Base-by-base conservation (phyloP, 1,284 basidiomycete species). In the Marasmius fiardii region DNA sequence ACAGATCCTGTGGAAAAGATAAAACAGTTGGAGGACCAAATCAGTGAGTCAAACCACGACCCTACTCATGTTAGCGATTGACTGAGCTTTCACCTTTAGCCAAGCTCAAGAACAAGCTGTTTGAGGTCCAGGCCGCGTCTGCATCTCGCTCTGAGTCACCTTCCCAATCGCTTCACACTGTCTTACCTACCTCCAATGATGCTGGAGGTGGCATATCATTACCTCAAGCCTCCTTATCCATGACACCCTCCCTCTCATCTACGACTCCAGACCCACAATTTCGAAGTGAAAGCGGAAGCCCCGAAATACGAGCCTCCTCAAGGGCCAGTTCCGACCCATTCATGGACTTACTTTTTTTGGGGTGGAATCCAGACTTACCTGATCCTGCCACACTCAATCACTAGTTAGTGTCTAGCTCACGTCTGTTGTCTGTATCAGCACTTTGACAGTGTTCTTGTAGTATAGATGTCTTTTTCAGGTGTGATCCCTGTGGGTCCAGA, bases 331-430 rank as follows among this genome's bases (percentile, higher is more conserved):
- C 78, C 3, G 79, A 86, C 60, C 74, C 79, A 16, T 76, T 85
- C 58, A 76, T 84, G 71, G 82, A 86, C 48, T 69, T 91, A 48
- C 73, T 91, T 20, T 82, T 85, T 63, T 78, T 82, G 20, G 90
- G 90, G 4, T 92, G 90, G 90, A 88, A 91, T 70, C 80, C 88
- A 44, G 88, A 92, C 63, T 75, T 92, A 14, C 90, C 90, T 41
- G 84, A 88, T 62, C 89, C 86, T 43, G 70, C 79, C 23, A 77
- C 82, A 14, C 75, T 92, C 45, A 80, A 82, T 61, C 88, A 90
- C 69, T 88, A 89, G 90, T 92, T 61, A 60, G 85, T 75, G 20
- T 57, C 26, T 55, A 26, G 43, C 59, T 61, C 31, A 31, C 20
- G 20, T 44, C 43, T 23, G 43, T 49, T 49, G 20, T 59, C 33